Conservation (phyloP, 371 early-diverging fungal species). For the Capillidium heterosporum region DNA sequence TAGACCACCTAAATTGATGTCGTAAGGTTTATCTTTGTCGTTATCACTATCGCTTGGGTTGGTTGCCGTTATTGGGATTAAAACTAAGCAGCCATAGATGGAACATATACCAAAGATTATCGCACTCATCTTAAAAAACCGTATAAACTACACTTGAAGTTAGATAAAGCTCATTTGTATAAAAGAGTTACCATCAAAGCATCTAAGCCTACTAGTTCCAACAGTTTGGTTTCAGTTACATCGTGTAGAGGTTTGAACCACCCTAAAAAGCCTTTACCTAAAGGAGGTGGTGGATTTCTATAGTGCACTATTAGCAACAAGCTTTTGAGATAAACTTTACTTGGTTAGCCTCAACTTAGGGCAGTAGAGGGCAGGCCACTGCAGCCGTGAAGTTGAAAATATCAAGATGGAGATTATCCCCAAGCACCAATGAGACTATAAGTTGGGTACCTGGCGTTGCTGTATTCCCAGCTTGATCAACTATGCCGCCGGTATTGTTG, state of each 20-base stretch:
- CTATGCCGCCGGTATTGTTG: neutral
- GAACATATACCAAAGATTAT: neutral
- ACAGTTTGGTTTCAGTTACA: neutral
- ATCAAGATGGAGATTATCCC: neutral
- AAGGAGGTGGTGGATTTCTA: constrained; percentile 1
- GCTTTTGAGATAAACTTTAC: neutral
- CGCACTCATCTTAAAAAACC: constrained; percentile 19
- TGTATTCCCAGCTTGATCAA: neutral
- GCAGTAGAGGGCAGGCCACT: neutral
- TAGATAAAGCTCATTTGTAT: neutral
- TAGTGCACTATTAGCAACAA: neutral
- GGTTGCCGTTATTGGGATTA: neutral
- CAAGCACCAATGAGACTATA: neutral
- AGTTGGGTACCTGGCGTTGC: neutral
- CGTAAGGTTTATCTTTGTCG: neutral
- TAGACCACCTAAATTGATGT: neutral
- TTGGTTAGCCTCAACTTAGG: neutral
- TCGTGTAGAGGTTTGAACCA: neutral
- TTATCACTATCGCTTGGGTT: neutral
- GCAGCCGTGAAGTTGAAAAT: neutral
- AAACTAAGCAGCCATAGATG: neutral
- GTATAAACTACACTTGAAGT: constrained; percentile 16
- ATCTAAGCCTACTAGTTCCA: constrained; percentile 30
- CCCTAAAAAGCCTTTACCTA: neutral
- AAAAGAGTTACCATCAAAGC: constrained; percentile 30